A percentile compares a stretch with the other conserved stretches of the same genome.
phyloP scores from a whole-genome alignment of 2,329 filamentous ascomycete species.

The Fusarium liriodendri region DNA sequence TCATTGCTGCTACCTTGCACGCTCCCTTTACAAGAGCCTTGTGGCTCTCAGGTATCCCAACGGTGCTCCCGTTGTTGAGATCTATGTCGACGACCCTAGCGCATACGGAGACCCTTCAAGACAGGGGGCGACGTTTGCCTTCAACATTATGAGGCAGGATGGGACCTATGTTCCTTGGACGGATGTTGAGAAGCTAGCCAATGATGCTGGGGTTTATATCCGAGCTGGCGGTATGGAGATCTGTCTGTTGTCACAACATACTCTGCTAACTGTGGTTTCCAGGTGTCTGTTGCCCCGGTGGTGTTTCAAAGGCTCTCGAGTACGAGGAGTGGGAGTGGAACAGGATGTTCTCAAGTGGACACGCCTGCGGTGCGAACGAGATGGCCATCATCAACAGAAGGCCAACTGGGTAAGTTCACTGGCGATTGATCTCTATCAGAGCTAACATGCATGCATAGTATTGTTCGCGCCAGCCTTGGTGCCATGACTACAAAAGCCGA shows the following conservation, averaged over 20 bases:
- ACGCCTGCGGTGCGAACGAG: conserved; percentile 66
- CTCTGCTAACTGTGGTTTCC: background rate
- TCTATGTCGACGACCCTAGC: conserved; percentile 63
- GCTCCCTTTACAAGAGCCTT: conserved; percentile 61
- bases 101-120: conserved; percentile 62
- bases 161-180: conserved; percentile 67
- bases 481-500: conserved; percentile 70
- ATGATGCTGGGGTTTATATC: conserved; percentile 67
- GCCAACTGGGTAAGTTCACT: conserved; percentile 61
- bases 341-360: conserved; percentile 65
- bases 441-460: conserved; percentile 50
- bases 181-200: conserved; percentile 68
- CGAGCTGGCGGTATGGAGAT: conserved; percentile 60
- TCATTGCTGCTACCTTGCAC: conserved; percentile 66
- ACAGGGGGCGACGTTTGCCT: conserved; percentile 72
- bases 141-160: conserved; percentile 67
- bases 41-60: conserved; percentile 63
- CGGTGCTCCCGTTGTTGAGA: conserved; percentile 60
- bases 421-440: background rate
- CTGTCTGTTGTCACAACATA: too few species aligned
- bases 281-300: conserved; percentile 62
- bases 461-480: conserved; percentile 70
- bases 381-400: conserved; percentile 64
- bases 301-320: conserved; percentile 58
- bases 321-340: conserved; percentile 67